A percentile compares a stretch with the other conserved stretches of the same genome.
Conservation (phyloP, 2,329 filamentous ascomycete species). For the Paracoccidioides lutzii region DNA sequence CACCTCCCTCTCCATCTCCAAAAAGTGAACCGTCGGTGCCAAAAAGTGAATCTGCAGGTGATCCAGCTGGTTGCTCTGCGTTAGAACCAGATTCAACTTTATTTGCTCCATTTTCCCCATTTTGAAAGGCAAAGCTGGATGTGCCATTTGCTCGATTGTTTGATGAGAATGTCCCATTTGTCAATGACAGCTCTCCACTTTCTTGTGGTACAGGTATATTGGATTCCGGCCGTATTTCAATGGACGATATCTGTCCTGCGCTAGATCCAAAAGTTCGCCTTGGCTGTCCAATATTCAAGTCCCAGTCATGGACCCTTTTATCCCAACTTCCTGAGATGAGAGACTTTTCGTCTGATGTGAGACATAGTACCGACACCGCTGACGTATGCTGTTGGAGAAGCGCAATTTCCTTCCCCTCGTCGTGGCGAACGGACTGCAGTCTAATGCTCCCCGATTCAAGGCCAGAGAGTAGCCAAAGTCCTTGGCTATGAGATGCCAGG, state of each 20-base stretch:
- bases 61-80: constrained; percentile 45
- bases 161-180: constrained; percentile 60
- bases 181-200: constrained; percentile 40
- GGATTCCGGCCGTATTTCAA: constrained; percentile 71
- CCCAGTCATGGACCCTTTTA: constrained; percentile 88
- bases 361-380: constrained; percentile 73
- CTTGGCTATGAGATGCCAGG: constrained; percentile 77
- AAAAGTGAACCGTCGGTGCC: constrained; percentile 71
- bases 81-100: constrained; percentile 17
- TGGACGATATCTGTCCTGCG: constrained; percentile 71
- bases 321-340: constrained; percentile 94
- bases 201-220: constrained; percentile 63
- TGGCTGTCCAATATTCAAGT: constrained; percentile 71
- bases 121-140: constrained; percentile 40
- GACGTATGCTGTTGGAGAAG: constrained; percentile 74
- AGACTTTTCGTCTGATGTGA: constrained; percentile 74
- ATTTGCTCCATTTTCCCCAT: constrained; percentile 15
- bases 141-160: constrained; percentile 53
- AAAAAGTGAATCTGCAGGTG: constrained; percentile 70
- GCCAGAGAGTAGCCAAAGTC: constrained; percentile 82
- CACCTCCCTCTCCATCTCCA: constrained; percentile 57
- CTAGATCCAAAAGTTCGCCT: constrained; percentile 64
- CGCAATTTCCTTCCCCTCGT: constrained; percentile 81
- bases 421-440: constrained; percentile 80
- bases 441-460: constrained; percentile 87